Conservation (phyloP, 2,329 filamentous ascomycete species). For the Penicillium corylophilum region DNA sequence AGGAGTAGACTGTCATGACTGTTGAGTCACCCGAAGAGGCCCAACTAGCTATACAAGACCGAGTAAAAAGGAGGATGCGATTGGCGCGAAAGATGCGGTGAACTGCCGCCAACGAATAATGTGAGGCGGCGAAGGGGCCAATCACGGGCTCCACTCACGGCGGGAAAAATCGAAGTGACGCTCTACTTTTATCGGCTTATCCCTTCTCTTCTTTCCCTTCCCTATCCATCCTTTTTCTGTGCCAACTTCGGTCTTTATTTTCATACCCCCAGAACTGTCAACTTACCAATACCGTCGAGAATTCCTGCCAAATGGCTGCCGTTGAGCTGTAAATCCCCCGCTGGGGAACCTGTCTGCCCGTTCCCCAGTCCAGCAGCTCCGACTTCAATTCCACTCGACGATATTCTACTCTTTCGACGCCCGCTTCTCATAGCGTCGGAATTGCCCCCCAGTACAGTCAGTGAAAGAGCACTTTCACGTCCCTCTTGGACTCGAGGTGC, state of each 20-base stretch:
- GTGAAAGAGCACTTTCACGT: constrained; percentile 40
- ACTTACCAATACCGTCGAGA: constrained; percentile 65
- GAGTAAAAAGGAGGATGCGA: background rate
- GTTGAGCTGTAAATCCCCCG: constrained; percentile 88
- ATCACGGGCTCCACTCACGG: constrained; percentile 27
- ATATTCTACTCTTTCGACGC: constrained; percentile 55
- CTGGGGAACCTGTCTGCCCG: constrained; percentile 65
- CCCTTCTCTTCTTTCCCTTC: constrained; percentile 11
- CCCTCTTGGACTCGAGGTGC: constrained; percentile 38
- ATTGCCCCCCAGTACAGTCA: constrained; percentile 53
- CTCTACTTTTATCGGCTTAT: constrained; percentile 5
- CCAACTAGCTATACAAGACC: background rate
- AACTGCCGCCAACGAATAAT: constrained; percentile 29
- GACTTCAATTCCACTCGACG: constrained; percentile 59
- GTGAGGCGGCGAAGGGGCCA: constrained; percentile 14
- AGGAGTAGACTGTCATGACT: too few species aligned
- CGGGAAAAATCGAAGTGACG: constrained; percentile 27
- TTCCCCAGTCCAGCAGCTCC: constrained; percentile 85
- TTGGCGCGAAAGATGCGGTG: constrained; percentile 35
- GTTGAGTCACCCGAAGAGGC: background rate
- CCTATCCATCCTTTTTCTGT: constrained; percentile 1
- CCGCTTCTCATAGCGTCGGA: constrained; percentile 54
- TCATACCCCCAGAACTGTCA: constrained; percentile 19
- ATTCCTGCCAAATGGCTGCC: constrained; percentile 68
- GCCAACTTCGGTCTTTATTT: constrained; percentile 9